Evolutionary conservation across 305 asterid species (phyloP).

Genomic region (Rubia peregrina): DNA sequence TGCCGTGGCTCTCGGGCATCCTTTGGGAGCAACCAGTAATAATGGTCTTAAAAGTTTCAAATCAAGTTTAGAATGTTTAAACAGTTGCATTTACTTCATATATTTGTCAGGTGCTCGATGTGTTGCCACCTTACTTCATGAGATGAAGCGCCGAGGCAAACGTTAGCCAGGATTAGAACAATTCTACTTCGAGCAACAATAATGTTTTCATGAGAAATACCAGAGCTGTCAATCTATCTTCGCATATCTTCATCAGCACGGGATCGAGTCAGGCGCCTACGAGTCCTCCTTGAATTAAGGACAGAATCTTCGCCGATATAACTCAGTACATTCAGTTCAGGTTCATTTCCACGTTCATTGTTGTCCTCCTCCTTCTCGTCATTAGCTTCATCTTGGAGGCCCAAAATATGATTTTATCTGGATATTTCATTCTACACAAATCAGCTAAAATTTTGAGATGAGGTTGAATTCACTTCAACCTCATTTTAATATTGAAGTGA

Average conservation of each 20-base stretch:
- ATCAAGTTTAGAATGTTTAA: not conserved
- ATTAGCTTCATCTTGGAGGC: slow-evolving; percentile 37
- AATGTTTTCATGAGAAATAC: slow-evolving; percentile 16
- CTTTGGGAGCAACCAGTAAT: slow-evolving; percentile 84
- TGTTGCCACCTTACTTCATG: slow-evolving; percentile 73
- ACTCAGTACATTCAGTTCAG: slow-evolving; percentile 29
- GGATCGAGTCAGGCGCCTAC: slow-evolving; percentile 55
- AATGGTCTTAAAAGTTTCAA: not conserved
- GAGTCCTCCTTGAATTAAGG: slow-evolving; percentile 39
- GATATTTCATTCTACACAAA: too few relatives aligned
- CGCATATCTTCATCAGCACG: slow-evolving; percentile 47
- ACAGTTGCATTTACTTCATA: not conserved
- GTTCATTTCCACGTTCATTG: slow-evolving; percentile 28
- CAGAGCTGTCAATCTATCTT: slow-evolving; percentile 21
- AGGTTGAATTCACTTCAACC: too few relatives aligned
- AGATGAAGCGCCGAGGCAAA: slow-evolving; percentile 74
- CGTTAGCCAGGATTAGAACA: not conserved
- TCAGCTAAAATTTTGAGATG: too few relatives aligned
- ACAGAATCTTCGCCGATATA: slow-evolving; percentile 42
- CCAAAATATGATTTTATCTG: too few relatives aligned
- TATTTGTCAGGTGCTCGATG: slow-evolving; percentile 69
- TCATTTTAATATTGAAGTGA: too few relatives aligned
- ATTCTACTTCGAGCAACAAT: not conserved
- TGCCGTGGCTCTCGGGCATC: slow-evolving; percentile 93
- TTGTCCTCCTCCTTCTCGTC: slow-evolving; percentile 22